Base-by-base conservation (phyloP, 2,329 filamentous ascomycete genomes). In the Ceratocystis destructans region DNA sequence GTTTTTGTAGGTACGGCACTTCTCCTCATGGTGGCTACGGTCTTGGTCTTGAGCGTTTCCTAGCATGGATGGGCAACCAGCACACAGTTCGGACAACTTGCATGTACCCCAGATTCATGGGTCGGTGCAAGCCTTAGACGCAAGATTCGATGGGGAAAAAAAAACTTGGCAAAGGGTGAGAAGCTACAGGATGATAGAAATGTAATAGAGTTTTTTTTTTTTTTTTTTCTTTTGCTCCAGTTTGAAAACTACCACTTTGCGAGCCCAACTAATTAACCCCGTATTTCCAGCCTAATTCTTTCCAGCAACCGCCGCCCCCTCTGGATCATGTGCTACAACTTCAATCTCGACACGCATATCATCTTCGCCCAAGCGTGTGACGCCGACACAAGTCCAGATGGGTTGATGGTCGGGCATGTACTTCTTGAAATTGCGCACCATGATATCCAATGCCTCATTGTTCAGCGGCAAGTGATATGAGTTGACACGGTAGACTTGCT, bases 11-110 rank as follows among this genome's bases (percentile, higher is more conserved):
- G 77, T 96, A 97, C 74, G 94, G 94, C 66, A 91, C 88, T 65
- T 91, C 88, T 57, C 90, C 91, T 33, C 93, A 97, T 77, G 91
- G 91, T 69, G 92, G 93, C 66, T 97, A 96, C 75, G 93, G 93
- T 64, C 82, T 99, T 62, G 94, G 94, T 71, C 82, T 96, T 64
- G 93, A 97, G 81, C 85, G 93, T 67, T 74, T 86, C 75, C 75
- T 86, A 48, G 83, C 83, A 15, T 86, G 83, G 83, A 75, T 87
- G 71, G 80, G 79, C 70, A 83, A 85, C 75, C 82, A 84, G 74
- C 82, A 83, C 74, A 85, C 82, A 17, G 84, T 87, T 64, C 79
- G 84, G 66, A 83, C 82, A 67, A 85, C 84, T 71, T 89, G 87
- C 76, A 75, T 92, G 78, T 92, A 91, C 74, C 88, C 88, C 69